A percentile compares a stretch with the other conserved stretches of the same genome.
These are phyloP conservation scores for Debaryomyces sp. DNA, from an alignment of 1,139 yeast species.

Conservation along the genomic window DNA sequence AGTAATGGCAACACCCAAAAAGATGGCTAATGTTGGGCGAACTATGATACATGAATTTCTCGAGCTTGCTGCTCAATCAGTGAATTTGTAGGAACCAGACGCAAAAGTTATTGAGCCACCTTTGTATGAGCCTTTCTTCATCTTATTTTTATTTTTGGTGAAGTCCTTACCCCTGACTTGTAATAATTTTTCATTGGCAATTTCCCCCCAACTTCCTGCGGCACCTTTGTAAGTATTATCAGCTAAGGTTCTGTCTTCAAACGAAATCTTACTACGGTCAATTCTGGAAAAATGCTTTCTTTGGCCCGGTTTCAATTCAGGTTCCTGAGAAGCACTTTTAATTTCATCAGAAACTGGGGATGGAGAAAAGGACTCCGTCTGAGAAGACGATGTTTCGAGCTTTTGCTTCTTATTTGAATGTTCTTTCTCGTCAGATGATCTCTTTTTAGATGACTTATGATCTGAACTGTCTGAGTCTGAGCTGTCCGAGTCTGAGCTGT, in stretches of 20 bases:
- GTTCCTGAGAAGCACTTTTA: slow-evolving; percentile 50
- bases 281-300: slow-evolving; percentile 93
- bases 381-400: slow-evolving; percentile 27
- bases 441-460: slow-evolving; percentile 12
- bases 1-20: not conserved
- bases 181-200: slow-evolving; percentile 82
- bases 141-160: slow-evolving; percentile 94
- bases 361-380: slow-evolving; percentile 31
- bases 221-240: slow-evolving; percentile 97
- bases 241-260: slow-evolving; percentile 65
- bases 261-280: slow-evolving; percentile 72
- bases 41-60: slow-evolving; percentile 1
- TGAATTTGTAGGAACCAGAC: slow-evolving; percentile 90
- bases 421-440: slow-evolving; percentile 12
- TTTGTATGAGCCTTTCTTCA: slow-evolving; percentile 95
- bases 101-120: slow-evolving; percentile 93
- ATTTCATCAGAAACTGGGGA: slow-evolving; percentile 19
- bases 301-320: slow-evolving; percentile 61
- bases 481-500: slow-evolving; percentile 15
- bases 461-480: slow-evolving; percentile 19
- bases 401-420: slow-evolving; percentile 31
- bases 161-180: slow-evolving; percentile 95
- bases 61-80: slow-evolving; percentile 46
- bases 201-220: slow-evolving; percentile 98
- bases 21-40: not conserved